These are phyloP conservation scores for Cutaneotrichosporon daszewskae DNA, from an alignment of 1,284 basidiomycete species.

Conservation along the genomic window DNA sequence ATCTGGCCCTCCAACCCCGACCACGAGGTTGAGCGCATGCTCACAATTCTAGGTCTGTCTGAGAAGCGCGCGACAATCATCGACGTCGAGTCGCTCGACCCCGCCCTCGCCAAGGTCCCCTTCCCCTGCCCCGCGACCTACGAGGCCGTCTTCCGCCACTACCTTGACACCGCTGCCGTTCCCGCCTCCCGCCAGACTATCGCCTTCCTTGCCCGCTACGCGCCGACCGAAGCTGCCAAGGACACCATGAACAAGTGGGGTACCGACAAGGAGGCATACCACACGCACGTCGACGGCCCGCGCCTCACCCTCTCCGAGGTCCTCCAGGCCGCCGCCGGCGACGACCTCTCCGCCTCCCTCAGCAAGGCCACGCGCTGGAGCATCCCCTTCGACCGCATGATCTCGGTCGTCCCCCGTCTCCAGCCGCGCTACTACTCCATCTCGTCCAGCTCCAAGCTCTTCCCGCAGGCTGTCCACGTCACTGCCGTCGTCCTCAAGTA, in stretches of 20 bases:
- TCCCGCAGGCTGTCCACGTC: constrained; percentile 83
- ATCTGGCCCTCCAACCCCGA: constrained; percentile 96
- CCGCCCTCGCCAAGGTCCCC: constrained; percentile 94
- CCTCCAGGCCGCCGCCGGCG: constrained; percentile 75
- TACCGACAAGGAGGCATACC: constrained; percentile 81
- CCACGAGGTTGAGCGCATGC: constrained; percentile 79
- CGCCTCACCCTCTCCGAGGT: constrained; percentile 88
- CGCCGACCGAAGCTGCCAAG: constrained; percentile 73
- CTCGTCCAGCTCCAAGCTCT: constrained; percentile 89
- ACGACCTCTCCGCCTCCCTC: constrained; percentile 58
- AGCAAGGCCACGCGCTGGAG: constrained; percentile 66
- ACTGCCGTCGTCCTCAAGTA: constrained; percentile 93
- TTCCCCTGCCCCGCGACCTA: constrained; percentile 98
- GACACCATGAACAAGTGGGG: constrained; percentile 71
- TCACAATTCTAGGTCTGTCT: constrained; percentile 74
- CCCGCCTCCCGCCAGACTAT: constrained; percentile 90
- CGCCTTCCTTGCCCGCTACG: constrained; percentile 77
- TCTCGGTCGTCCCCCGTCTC: constrained; percentile 85
- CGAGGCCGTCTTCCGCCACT: constrained; percentile 87
- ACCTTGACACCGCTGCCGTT: constrained; percentile 92
- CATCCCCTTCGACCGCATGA: constrained; percentile 93
- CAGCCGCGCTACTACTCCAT: constrained; percentile 98
- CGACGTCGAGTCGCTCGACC: constrained; percentile 90
- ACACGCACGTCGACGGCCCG: constrained; percentile 65
- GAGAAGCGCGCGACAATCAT: constrained; percentile 73